Percentiles rank a stretch among this genome's conserved stretches.
Evolutionary conservation across 2,329 filamentous ascomycete genomes (phyloP).

Genomic region (Verticillium zaregamsianum): DNA sequence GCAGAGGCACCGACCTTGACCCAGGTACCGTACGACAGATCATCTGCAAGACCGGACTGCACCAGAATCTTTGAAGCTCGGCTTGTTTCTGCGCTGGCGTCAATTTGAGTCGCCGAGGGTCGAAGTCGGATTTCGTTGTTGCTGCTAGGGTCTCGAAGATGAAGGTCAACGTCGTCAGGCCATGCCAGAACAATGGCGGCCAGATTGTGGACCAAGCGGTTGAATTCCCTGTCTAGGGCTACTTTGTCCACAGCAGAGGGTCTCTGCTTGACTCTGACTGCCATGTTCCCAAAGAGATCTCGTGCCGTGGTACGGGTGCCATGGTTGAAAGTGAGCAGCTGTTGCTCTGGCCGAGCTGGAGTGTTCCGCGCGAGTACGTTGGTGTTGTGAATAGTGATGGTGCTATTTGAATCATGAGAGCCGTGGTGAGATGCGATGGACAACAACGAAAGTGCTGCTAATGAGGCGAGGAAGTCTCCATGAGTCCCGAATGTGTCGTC

Average conservation of each 20-base stretch:
- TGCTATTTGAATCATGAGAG: constrained; percentile 56
- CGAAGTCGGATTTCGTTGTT: constrained; percentile 34
- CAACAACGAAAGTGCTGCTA: constrained; percentile 72
- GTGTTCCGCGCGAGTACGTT: constrained; percentile 58
- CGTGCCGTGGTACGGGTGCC: constrained; percentile 74
- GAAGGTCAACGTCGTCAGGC: constrained; percentile 51
- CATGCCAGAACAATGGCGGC: constrained; percentile 69
- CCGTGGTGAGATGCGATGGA: constrained; percentile 70
- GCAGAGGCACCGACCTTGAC: constrained; percentile 65
- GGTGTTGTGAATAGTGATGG: constrained; percentile 67
- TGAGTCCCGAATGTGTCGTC: constrained; percentile 57
- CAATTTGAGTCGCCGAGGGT: constrained; percentile 2
- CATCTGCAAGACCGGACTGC: constrained; percentile 61
- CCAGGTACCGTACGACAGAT: constrained; percentile 56
- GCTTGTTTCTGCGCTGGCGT: neutral
- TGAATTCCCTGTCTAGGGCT: constrained; percentile 60
- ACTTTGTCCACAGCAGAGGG: constrained; percentile 48
- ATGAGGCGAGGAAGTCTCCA: constrained; percentile 73
- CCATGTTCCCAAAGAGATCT: constrained; percentile 85
- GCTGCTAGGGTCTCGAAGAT: constrained; percentile 46
- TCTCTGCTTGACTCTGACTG: constrained; percentile 82
- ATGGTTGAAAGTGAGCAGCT: constrained; percentile 50
- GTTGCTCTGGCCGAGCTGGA: constrained; percentile 56
- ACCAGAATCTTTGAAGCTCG: constrained; percentile 20
- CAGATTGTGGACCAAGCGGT: constrained; percentile 53